Evolutionary conservation across 305 asterid genomes (phyloP).

Genomic region (Striga hermonthica): DNA sequence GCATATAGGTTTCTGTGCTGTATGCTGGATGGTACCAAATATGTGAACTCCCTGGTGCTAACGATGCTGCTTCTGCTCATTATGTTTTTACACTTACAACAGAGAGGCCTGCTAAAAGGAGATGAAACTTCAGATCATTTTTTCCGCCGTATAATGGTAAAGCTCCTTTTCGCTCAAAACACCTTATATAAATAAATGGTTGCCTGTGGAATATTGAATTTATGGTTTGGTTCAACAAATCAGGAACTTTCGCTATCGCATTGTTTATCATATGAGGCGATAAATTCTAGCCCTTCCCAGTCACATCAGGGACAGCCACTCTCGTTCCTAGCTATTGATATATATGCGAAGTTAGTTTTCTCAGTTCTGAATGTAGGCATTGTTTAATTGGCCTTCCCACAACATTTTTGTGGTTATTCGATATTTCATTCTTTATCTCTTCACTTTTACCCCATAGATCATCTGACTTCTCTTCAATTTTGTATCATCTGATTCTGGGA

Average conservation of each 20-base stretch:
- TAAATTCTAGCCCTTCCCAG: constrained; percentile 61
- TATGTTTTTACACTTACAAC: constrained; percentile 63
- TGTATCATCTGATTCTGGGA: constrained; percentile 17
- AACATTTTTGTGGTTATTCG: constrained; percentile 6
- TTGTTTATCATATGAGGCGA: constrained; percentile 76
- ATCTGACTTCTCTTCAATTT: background rate
- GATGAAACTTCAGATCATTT: constrained; percentile 85
- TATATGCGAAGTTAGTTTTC: constrained; percentile 78
- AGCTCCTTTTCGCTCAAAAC: constrained; percentile 15
- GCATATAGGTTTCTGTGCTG: constrained; percentile 61
- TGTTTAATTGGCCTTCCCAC: constrained; percentile 21
- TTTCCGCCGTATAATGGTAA: constrained; percentile 78
- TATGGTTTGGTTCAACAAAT: constrained; percentile 20
- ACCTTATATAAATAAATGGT: background rate
- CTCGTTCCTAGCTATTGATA: constrained; percentile 95
- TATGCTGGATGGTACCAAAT: constrained; percentile 88
- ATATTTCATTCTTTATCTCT: background rate
- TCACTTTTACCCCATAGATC: no score
- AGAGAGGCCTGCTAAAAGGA: constrained; percentile 83
- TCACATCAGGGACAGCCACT: constrained; percentile 66
- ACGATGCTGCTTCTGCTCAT: constrained; percentile 69
- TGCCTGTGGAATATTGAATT: constrained; percentile 14
- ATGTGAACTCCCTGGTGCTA: constrained; percentile 83
- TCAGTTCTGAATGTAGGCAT: constrained; percentile 78
- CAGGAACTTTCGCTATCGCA: constrained; percentile 91